Base-by-base conservation (phyloP, 2,329 filamentous ascomycete genomes). In the Aspergillus unguis region DNA sequence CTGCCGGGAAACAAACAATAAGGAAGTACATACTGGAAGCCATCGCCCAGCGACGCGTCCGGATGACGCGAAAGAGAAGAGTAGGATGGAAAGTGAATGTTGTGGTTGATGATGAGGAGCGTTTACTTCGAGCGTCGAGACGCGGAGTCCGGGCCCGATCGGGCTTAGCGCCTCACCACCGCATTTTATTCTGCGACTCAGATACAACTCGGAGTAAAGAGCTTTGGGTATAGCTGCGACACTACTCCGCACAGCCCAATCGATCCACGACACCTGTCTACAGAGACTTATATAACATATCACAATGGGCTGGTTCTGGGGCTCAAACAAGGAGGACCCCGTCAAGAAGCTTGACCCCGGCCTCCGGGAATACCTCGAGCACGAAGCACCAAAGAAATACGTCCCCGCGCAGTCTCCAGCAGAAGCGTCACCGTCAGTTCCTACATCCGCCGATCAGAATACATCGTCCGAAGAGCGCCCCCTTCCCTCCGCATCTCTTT, bases 331-430 rank as follows among this genome's bases (percentile, higher is more conserved):
- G 62, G 79, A 85, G 57, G 83, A 89, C 66, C 85, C 88, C 26
- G 79, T 90, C 59, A 79, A 81, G 62, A 85, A 88, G 62, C 85
- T 96, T 63, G 90, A 96, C 66, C 88, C 90, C 36, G 85, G 86
- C 58, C 82, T 96, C 52, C 87, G 87, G 65, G 87, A 92, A 59
- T 95, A 92, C 71, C 85, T 96, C 65, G 80, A 91, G 67, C 85
- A 86, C 72, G 89, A 95, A 76, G 86, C 88, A 27, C 87, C 90
- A 31, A 77, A 86, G 62, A 88, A 88, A 74, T 86, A 87, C 76
- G 61, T 72, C 26, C 68, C 74, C 53, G 65, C 57, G 44, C 61
- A 52, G 44, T 58, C 62, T 17, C 49, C 57, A 54, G 42, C 51
- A 44, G 55, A 62, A 45, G 42, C 60, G 50, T 40, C 62, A 51